Conservation (phyloP, 140 eudicot species). For the Senecio squalidus region DNA sequence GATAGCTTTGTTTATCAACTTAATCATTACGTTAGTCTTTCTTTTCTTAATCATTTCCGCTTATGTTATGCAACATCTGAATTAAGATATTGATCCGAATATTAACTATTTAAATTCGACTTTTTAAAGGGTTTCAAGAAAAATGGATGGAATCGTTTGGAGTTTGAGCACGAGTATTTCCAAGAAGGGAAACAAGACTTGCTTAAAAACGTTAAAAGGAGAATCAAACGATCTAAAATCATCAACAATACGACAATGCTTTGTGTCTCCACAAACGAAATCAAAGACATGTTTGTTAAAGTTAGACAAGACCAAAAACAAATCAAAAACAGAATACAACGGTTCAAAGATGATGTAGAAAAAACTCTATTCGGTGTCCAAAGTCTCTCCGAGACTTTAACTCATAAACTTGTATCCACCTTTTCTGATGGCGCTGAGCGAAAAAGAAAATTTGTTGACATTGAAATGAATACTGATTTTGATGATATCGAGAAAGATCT, state of each 20-base stretch:
- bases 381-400: background rate
- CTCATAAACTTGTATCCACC: background rate
- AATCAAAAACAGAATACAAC: background rate
- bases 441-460: constrained; percentile 6
- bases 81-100: background rate
- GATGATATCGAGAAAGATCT: constrained; percentile 13
- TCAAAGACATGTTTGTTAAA: background rate
- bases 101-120: background rate
- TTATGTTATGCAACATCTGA: background rate
- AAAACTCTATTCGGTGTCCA: background rate
- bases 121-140: constrained; percentile 38
- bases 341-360: background rate
- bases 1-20: constrained; percentile 16
- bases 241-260: background rate
- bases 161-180: constrained; percentile 29
- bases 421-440: background rate
- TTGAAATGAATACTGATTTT: background rate
- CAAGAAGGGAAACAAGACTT: constrained; percentile 27
- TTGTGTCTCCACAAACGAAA: background rate
- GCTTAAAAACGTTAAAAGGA: constrained; percentile 16
- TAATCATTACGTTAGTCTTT: constrained; percentile 3
- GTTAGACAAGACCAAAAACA: background rate
- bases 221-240: background rate
- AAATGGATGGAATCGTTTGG: constrained; percentile 26
- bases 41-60: background rate